Evolutionary conservation across 2,329 filamentous ascomycete species (phyloP).

Genomic region (Mycosphaerelloides madeirae): DNA sequence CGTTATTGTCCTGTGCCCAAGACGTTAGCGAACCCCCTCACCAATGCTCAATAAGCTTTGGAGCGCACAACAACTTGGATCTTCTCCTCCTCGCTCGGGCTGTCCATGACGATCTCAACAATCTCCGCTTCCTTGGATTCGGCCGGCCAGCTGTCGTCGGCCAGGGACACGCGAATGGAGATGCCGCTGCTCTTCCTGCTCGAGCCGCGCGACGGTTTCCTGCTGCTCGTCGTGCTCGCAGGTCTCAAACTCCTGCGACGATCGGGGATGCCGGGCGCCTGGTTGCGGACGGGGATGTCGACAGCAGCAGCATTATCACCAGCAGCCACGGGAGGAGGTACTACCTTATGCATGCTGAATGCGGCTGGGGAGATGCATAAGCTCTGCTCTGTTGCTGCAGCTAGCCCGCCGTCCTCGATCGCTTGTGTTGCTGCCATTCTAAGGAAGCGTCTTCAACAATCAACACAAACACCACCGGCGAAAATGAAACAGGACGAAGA

Average conservation of each 20-base stretch:
- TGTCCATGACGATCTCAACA: too few species aligned
- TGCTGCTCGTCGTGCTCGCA: constrained; percentile 9
- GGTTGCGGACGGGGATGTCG: constrained; percentile 15
- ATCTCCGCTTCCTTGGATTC: too few species aligned
- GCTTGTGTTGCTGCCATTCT: neutral
- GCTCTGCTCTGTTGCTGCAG: neutral
- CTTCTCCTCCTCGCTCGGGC: too few species aligned
- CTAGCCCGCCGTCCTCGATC: neutral
- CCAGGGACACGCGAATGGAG: constrained; percentile 14
- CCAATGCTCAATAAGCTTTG: too few species aligned
- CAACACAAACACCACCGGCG: too few species aligned
- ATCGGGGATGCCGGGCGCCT: constrained; percentile 28
- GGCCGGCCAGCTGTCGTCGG: too few species aligned
- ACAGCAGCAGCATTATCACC: neutral
- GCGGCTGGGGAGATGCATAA: neutral
- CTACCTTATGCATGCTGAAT: too few species aligned
- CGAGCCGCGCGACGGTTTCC: too few species aligned
- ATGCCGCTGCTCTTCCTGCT: constrained; percentile 15
- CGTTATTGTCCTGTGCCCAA: constrained; percentile 17
- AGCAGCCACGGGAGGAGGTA: neutral
- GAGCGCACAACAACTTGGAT: too few species aligned
- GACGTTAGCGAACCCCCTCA: too few species aligned
- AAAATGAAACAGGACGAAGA: too few species aligned
- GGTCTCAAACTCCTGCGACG: constrained; percentile 22
- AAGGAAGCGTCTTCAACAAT: neutral